Evolutionary conservation across 1,284 basidiomycete species (phyloP).

Genomic region (Cryptococcus sp.): DNA sequence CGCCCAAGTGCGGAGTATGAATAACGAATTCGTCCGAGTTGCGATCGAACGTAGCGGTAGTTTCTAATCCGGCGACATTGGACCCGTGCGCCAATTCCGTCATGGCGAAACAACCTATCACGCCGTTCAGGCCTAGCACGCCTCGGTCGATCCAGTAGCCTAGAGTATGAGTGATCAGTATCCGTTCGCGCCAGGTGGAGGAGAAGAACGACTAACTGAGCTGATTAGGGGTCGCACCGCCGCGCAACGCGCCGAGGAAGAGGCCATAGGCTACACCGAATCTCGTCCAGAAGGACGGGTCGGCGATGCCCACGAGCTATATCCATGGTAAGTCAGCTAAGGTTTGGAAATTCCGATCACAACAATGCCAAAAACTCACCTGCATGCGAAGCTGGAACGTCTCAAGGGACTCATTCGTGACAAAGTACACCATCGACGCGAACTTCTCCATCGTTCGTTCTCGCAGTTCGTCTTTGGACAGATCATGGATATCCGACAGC

Average conservation of each 20-base stretch:
- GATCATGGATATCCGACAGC: constrained; percentile 60
- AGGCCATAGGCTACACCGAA: constrained; percentile 62
- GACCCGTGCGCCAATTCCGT: constrained; percentile 57
- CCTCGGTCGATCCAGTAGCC: constrained; percentile 62
- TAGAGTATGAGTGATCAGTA: constrained; percentile 11
- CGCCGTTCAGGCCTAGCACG: constrained; percentile 58
- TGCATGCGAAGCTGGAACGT: constrained; percentile 60
- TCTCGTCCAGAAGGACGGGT: constrained; percentile 61
- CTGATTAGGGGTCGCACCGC: constrained; percentile 53
- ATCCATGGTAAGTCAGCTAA: not conserved
- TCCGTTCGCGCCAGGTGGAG: not conserved
- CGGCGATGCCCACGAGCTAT: constrained; percentile 54
- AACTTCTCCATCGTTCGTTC: constrained; percentile 58
- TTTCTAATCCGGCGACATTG: constrained; percentile 63
- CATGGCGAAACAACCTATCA: constrained; percentile 63
- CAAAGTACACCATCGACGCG: constrained; percentile 55
- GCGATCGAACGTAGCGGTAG: constrained; percentile 61
- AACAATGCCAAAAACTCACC: constrained; percentile 38
- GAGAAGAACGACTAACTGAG: constrained; percentile 36
- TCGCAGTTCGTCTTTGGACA: constrained; percentile 59
- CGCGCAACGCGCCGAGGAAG: constrained; percentile 56
- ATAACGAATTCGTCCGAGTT: constrained; percentile 61
- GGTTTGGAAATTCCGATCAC: not conserved
- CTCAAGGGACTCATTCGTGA: constrained; percentile 56
- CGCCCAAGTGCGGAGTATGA: constrained; percentile 59